Evolutionary conservation across 441 rosid species (phyloP).

Genomic region (Cnidoscolus chayamansa): DNA sequence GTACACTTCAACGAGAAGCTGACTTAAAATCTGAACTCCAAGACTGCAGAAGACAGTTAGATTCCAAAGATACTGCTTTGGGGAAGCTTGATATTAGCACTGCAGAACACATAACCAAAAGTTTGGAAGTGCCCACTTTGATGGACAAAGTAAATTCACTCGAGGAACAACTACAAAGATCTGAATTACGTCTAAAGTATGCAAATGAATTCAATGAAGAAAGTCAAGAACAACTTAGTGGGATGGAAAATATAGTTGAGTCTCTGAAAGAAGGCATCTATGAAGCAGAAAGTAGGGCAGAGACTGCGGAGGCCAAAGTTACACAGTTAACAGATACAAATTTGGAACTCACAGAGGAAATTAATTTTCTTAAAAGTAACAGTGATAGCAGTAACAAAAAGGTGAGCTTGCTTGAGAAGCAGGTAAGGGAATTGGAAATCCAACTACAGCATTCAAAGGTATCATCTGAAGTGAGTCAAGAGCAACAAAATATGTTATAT

Average conservation of each 20-base stretch:
- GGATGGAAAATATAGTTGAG: slow-evolving; percentile 61
- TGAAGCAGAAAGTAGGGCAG: slow-evolving; percentile 69
- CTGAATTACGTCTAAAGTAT: slow-evolving; percentile 43
- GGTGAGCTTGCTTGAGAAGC: slow-evolving; percentile 75
- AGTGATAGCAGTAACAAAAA: slow-evolving; percentile 55
- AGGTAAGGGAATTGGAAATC: slow-evolving; percentile 67
- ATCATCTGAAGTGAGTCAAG: slow-evolving; percentile 79
- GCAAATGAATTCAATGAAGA: slow-evolving; percentile 50
- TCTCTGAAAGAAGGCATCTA: slow-evolving; percentile 59
- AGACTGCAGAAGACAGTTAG: slow-evolving; percentile 39
- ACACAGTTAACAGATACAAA: slow-evolving; percentile 62
- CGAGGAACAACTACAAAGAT: slow-evolving; percentile 54
- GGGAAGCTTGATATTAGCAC: slow-evolving; percentile 49
- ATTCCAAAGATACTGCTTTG: slow-evolving; percentile 45
- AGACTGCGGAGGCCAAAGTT: slow-evolving; percentile 63
- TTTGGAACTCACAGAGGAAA: slow-evolving; percentile 72
- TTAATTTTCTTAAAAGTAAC: slow-evolving; percentile 65
- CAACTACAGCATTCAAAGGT: slow-evolving; percentile 67
- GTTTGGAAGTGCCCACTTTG: slow-evolving; percentile 52
- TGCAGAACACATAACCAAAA: slow-evolving; percentile 36
- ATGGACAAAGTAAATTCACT: slow-evolving; percentile 50
- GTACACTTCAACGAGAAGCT: slow-evolving; percentile 58
- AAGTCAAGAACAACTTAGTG: slow-evolving; percentile 59
- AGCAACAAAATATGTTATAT: slow-evolving; percentile 87
- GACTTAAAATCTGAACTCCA: slow-evolving; percentile 53